Conservation (phyloP, 2,329 filamentous ascomycete species). For the Macrophomina pseudophaseolina region DNA sequence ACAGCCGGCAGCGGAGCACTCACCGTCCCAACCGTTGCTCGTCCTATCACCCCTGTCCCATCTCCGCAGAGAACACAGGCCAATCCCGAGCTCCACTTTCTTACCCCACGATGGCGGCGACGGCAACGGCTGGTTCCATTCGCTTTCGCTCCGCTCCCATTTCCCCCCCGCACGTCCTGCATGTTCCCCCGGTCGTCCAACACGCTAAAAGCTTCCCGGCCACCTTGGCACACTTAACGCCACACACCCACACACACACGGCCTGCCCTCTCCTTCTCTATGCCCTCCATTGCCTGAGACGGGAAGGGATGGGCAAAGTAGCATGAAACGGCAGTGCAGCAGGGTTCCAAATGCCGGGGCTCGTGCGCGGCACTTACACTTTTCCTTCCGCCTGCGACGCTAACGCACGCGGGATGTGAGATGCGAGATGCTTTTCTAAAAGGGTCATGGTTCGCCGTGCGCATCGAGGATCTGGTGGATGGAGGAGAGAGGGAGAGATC, state of each 20-base stretch:
- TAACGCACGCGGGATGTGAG: background rate
- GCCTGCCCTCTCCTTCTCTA: background rate
- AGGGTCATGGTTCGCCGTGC: no score
- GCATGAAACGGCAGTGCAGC: constrained; percentile 6
- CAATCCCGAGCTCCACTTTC: background rate
- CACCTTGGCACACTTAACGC: background rate
- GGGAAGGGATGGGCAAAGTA: background rate
- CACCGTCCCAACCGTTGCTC: background rate
- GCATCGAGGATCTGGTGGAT: no score
- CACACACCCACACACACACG: constrained; percentile 1
- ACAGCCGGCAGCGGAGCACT: background rate
- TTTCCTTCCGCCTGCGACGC: background rate
- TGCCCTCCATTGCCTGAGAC: background rate
- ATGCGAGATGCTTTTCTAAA: background rate
- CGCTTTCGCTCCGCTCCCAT: background rate
- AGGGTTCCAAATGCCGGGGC: constrained; percentile 9
- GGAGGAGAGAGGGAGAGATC: background rate
- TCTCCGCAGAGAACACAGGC: background rate
- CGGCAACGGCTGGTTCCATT: no score
- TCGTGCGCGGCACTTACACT: constrained; percentile 1
- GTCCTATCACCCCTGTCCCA: background rate
- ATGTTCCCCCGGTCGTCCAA: background rate
- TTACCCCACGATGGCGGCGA: background rate
- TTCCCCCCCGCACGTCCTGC: background rate
- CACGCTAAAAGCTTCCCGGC: background rate